Evolutionary conservation across 2,329 filamentous ascomycete species (phyloP).

Genomic region (Tolypocladium pustulatum): DNA sequence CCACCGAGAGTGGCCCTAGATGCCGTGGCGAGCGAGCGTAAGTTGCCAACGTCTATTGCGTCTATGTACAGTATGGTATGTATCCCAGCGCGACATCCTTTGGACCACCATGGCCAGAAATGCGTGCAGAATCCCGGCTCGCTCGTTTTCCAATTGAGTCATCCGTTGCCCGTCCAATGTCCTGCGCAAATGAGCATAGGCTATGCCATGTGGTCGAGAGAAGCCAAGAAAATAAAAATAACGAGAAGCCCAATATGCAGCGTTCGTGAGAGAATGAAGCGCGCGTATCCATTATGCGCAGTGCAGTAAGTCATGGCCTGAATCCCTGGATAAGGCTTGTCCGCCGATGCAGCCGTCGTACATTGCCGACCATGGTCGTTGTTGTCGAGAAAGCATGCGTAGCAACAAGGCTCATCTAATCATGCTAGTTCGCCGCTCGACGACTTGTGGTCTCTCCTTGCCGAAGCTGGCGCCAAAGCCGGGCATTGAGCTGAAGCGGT

Average conservation of each 20-base stretch:
- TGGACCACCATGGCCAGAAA: background rate
- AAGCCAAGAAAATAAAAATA: background rate
- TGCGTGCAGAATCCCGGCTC: background rate
- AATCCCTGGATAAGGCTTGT: background rate
- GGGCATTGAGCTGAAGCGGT: constrained; percentile 46
- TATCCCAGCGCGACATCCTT: background rate
- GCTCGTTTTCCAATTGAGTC: background rate
- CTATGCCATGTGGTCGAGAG: background rate
- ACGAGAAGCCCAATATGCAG: background rate
- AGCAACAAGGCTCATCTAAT: constrained; percentile 16
- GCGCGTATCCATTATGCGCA: background rate
- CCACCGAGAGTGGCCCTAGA: background rate
- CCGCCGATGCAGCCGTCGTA: background rate
- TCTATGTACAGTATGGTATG: background rate
- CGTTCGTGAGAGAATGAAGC: background rate
- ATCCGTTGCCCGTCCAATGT: background rate
- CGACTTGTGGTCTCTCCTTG: constrained; percentile 21
- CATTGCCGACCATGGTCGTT: background rate
- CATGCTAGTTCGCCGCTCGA: constrained; percentile 32
- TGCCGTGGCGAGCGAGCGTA: background rate
- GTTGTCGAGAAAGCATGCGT: background rate
- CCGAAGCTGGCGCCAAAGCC: constrained; percentile 34
- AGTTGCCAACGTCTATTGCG: background rate
- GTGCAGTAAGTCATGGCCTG: background rate
- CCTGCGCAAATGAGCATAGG: background rate